Percentiles rank a stretch among this genome's conserved stretches.
Conservation (phyloP, 352 stramenopile genomes). For the Pythium periplocum region DNA sequence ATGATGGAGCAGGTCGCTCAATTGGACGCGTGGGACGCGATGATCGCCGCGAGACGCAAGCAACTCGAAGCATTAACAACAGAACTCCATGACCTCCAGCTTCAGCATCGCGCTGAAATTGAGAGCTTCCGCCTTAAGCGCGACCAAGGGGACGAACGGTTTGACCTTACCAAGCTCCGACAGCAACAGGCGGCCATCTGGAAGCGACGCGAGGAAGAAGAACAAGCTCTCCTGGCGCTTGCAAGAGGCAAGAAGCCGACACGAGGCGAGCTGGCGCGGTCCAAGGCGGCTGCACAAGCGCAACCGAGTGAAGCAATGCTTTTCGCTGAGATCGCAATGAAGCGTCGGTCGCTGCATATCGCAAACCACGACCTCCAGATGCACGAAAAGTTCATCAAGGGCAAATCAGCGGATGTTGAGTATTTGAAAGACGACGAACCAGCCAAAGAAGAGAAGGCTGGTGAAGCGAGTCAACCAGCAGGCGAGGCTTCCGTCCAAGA, state of each 20-base stretch:
- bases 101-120: conserved; percentile 57
- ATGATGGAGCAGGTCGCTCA: conserved; percentile 44
- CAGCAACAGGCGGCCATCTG: conserved; percentile 43
- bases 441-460: not conserved
- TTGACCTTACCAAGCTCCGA: conserved; percentile 55
- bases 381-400: conserved; percentile 63
- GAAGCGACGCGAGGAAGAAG: conserved; percentile 33
- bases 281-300: conserved; percentile 18
- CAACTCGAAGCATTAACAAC: conserved; percentile 59
- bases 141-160: conserved; percentile 55
- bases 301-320: conserved; percentile 1
- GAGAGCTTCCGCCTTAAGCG: conserved; percentile 56
- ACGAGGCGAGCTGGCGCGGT: conserved; percentile 25
- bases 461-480: not conserved
- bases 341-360: conserved; percentile 50
- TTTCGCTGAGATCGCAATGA: conserved; percentile 34
- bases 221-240: conserved; percentile 30
- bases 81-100: conserved; percentile 43
- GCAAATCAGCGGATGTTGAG: conserved; percentile 50
- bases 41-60: conserved; percentile 49
- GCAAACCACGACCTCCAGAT: conserved; percentile 67
- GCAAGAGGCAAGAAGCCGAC: conserved; percentile 16
- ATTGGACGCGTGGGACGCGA: conserved; percentile 64
- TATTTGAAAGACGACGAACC: conserved; percentile 43
- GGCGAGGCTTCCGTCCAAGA: not conserved